Evolutionary conservation across 2,329 filamentous ascomycete genomes (phyloP), one percentile per base, ranked within the genome.

Genomic region (Knufia petricola): DNA sequence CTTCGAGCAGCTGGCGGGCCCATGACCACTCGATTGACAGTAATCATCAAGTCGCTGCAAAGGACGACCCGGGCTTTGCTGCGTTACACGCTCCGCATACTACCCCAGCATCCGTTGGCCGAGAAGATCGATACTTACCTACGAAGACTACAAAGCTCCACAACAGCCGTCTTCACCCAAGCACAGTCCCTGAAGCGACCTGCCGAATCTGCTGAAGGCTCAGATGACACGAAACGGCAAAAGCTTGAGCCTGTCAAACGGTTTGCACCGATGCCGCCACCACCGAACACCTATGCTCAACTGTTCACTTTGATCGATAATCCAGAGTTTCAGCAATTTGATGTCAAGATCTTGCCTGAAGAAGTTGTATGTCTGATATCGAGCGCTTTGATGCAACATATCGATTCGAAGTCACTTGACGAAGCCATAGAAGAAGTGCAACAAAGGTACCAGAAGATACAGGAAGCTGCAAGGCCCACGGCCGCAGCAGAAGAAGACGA

Each of bases 21-120:
- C 2, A 78, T 94, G 71, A 90, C 85, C 0, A 77, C 87, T 2
- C 87, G 82, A 61, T 77, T 79, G 43, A 87, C 84, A 58, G 84
- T 98, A 51, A 79, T 90, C 59, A 77, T 94, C 52, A 87, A 83
- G 66, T 96, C 90, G 3, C 92, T 98, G 81, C 90, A 95, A 65
- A 87, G 94, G 63, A 98, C 92, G 20, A 85, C 85, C 2, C 79
- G 88, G 59, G 81, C 88, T 57, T 70, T 98, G 40, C 74, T 96
- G 32, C 77, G 89, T 46, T 89, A 95, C 66, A 72, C 95, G 46
- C 73, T 84, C 57, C 90, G 90, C 69, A 88, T 89, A 60, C 88
- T 92, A 58, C 85, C 86, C 2, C 84, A 85, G 48, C 85, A 88
- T 57, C 81, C 86, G 0, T 73, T 88, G 46, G 76, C 78, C 19